Evolutionary conservation across 2,329 filamentous ascomycete genomes (phyloP), one percentile per base, ranked within the genome.

Genomic region (Fusarium floridanum): DNA sequence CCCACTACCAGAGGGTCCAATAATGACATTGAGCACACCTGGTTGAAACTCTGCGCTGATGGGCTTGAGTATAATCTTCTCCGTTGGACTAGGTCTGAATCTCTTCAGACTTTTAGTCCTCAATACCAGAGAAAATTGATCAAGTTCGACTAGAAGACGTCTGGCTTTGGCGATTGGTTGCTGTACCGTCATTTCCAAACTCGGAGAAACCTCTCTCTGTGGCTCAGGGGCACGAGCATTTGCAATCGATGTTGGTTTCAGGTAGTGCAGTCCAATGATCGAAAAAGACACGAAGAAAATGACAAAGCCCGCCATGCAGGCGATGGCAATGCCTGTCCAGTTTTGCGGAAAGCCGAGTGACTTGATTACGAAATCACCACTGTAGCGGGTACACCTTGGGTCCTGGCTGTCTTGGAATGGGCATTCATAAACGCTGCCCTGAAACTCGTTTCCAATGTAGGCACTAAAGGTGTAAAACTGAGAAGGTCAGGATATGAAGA

Each of bases 1-100:
- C 1, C 93, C 93, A 53, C 90, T 92, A 0, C 93, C 93, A 0
- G 92, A 94, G 0, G 93, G 93, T 0, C 93, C 93, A 92, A 95
- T 95, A 72, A 95, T 93, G 34, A 95, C 88, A 71, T 95, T 95
- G 14, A 95, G 80, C 16, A 88, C 85, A 0, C 93, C 92, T 0
- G 93, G 89, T 55, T 90, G 86, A 74, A 95, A 95, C 16, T 41
- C 16, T 10, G 56, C 20, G 11, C 5, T 27, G 22, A 59, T 59
- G 34, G 36, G 32, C 10, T 37, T 39, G 22, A 59, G 17, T 17
- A 59, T 39, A 10, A 9, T 9, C 22, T 59, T 59, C 17, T 59
- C 20, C 6, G 87, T 86, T 2, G 88, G 72, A 67, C 84, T 90
- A 75, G 86, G 87, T 12, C 89, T 89, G 2, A 84, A 82, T 0